phyloP scores from a whole-genome alignment of 2,329 filamentous ascomycete genomes.

The Xylaria sp. region DNA sequence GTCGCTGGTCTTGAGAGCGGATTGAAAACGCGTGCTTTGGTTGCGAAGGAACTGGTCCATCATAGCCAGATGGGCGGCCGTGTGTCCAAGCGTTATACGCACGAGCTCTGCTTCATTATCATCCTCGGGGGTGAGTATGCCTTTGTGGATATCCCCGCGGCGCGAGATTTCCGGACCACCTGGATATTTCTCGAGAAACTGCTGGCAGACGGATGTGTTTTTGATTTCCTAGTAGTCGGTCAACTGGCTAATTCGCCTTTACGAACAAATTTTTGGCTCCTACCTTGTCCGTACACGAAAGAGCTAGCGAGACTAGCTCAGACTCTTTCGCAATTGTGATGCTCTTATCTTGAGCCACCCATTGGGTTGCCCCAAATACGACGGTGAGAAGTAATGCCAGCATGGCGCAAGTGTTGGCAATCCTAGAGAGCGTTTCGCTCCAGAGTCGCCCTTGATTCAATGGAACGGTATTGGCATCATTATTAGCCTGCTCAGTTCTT shows the following conservation, averaged over 20 bases:
- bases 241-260: background rate
- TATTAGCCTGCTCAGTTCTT: background rate
- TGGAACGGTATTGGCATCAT: background rate
- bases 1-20: background rate
- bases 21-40: slow-evolving; percentile 2
- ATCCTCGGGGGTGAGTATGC: background rate
- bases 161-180: slow-evolving; percentile 9
- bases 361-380: slow-evolving; percentile 1
- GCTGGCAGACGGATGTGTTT: slow-evolving; percentile 11
- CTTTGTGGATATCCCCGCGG: background rate
- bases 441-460: background rate
- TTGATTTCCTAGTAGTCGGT: background rate
- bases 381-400: slow-evolving; percentile 8
- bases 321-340: slow-evolving; percentile 15
- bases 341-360: slow-evolving; percentile 9
- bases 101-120: background rate
- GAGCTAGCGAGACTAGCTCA: slow-evolving; percentile 10
- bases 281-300: slow-evolving; percentile 19
- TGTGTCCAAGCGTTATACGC: background rate
- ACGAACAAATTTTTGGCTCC: background rate
- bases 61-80: background rate
- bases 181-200: slow-evolving; percentile 16
- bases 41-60: slow-evolving; percentile 3
- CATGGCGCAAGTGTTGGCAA: slow-evolving; percentile 1
- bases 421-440: background rate